These are phyloP conservation scores for Tardiomyces digboiensis DNA, from an alignment of 1,139 yeast genomes.

Conservation along the genomic window DNA sequence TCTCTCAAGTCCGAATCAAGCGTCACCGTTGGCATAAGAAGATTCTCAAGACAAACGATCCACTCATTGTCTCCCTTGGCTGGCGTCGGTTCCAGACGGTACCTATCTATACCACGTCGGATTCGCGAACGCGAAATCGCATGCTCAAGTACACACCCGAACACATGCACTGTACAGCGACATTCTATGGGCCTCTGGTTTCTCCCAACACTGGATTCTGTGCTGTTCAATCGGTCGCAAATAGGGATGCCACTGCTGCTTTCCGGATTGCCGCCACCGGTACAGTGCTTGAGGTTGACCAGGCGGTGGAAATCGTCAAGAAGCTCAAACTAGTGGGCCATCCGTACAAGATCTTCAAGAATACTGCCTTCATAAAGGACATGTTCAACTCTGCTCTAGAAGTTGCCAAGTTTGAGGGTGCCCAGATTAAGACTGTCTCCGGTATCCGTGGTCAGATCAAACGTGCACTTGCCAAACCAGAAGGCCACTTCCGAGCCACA, in stretches of 20 bases:
- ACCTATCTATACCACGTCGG: constrained; percentile 93
- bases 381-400: constrained; percentile 92
- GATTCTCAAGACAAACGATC: constrained; percentile 92
- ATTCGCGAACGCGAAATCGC: constrained; percentile 94
- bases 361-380: constrained; percentile 94
- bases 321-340: constrained; percentile 92
- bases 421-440: constrained; percentile 89
- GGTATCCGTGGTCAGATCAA: constrained; percentile 98
- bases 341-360: constrained; percentile 88
- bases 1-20: constrained; percentile 87
- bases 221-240: constrained; percentile 85
- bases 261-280: constrained; percentile 99
- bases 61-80: constrained; percentile 85
- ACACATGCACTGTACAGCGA: constrained; percentile 93
- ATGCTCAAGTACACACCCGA: constrained; percentile 98
- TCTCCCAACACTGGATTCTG: constrained; percentile 98
- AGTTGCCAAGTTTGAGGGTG: constrained; percentile 98
- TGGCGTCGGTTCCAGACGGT: constrained; percentile 98
- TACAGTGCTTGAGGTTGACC: constrained; percentile 85
- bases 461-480: constrained; percentile 88
- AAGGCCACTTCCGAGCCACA: constrained; percentile 97
- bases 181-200: constrained; percentile 94
- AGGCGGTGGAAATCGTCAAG: constrained; percentile 85
- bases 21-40: constrained; percentile 99
- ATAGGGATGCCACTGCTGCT: constrained; percentile 74